Conservation (phyloP, 2,329 filamentous ascomycete genomes). For the Leptographium procerum region DNA sequence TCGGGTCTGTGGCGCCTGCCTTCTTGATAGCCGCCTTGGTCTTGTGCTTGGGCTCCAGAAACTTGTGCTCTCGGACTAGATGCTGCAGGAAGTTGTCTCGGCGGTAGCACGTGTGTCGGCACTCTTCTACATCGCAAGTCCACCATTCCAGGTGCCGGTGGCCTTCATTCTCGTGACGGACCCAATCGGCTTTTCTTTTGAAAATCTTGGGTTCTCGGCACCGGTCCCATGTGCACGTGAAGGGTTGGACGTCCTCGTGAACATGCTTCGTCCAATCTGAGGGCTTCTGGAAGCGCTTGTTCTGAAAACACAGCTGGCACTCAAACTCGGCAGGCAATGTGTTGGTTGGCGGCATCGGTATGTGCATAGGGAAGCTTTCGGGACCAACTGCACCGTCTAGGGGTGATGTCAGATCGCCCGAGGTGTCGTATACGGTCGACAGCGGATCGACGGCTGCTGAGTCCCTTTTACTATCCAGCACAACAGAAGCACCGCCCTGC, state of each 20-base stretch:
- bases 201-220: conserved; percentile 83
- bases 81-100: conserved; percentile 92
- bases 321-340: conserved; percentile 79
- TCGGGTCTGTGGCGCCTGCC: conserved; percentile 44
- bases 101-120: conserved; percentile 70
- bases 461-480: conserved; percentile 49
- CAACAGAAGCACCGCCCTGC: conserved; percentile 52
- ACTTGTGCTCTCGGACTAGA: conserved; percentile 82
- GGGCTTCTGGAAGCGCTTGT: conserved; percentile 78
- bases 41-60: conserved; percentile 69
- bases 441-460: conserved; percentile 46
- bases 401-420: conserved; percentile 42
- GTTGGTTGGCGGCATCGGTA: conserved; percentile 68
- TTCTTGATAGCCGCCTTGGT: conserved; percentile 60
- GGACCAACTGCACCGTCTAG: conserved; percentile 57
- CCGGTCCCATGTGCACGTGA: conserved; percentile 79
- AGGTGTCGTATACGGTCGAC: conserved; percentile 41
- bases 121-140: conserved; percentile 73
- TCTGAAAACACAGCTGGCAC: conserved; percentile 75
- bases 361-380: conserved; percentile 68
- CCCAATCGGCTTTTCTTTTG: conserved; percentile 93
- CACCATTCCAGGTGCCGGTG: conserved; percentile 88
- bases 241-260: conserved; percentile 85
- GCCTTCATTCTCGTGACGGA: conserved; percentile 83
- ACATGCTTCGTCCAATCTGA: conserved; percentile 97